These are phyloP conservation scores for Pseudomassariella vexata DNA, from an alignment of 2,329 filamentous ascomycete species.

Conservation along the genomic window DNA sequence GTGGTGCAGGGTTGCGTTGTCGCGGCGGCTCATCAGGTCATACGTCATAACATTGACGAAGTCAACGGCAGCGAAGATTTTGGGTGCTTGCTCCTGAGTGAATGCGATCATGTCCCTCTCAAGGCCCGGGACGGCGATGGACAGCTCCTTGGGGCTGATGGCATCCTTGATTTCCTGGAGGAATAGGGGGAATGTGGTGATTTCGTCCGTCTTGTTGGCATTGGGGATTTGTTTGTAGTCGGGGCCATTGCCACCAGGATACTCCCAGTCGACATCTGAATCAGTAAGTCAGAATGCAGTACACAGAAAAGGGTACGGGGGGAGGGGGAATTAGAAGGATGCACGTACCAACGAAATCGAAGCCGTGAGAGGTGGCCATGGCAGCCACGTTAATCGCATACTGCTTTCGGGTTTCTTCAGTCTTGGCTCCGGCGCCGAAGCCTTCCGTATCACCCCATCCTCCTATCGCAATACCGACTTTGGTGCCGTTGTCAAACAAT, in stretches of 20 bases:
- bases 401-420: slow-evolving; percentile 41
- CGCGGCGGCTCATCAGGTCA: slow-evolving; percentile 56
- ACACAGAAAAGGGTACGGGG: slow-evolving; percentile 3
- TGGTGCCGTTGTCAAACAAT: slow-evolving; percentile 45
- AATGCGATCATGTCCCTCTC: slow-evolving; percentile 63
- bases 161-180: slow-evolving; percentile 51
- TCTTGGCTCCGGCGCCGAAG: slow-evolving; percentile 52
- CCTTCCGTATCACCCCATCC: slow-evolving; percentile 67
- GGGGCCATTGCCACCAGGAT: slow-evolving; percentile 60
- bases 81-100: slow-evolving; percentile 49
- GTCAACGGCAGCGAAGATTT: slow-evolving; percentile 55
- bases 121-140: slow-evolving; percentile 62
- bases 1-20: slow-evolving; percentile 59
- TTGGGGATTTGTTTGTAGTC: slow-evolving; percentile 65
- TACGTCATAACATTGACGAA: slow-evolving; percentile 56
- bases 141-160: slow-evolving; percentile 57
- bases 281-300: background rate
- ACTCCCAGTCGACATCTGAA: slow-evolving; percentile 60
- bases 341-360: slow-evolving; percentile 62
- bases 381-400: slow-evolving; percentile 60
- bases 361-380: slow-evolving; percentile 56
- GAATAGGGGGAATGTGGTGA: slow-evolving; percentile 57
- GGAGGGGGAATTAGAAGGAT: background rate
- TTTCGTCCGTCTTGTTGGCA: slow-evolving; percentile 52
- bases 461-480: slow-evolving; percentile 66